Percentiles rank a stretch among this genome's conserved stretches.
Evolutionary conservation across 2,329 filamentous ascomycete species (phyloP).

Genomic region (Aplosporella prunicola): DNA sequence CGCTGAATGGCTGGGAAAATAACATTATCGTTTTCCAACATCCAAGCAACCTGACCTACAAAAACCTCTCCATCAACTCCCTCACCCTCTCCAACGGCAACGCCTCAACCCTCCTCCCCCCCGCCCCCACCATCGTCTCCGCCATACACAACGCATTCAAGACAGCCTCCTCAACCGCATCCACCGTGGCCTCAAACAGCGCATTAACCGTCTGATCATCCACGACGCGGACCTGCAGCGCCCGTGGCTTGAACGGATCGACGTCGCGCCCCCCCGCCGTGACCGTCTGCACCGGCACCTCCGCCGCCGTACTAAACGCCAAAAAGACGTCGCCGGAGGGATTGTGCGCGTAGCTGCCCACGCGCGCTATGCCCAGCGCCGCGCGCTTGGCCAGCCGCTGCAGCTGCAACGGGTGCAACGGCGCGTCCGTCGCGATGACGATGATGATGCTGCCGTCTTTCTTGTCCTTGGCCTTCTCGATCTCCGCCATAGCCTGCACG

Average conservation of each 20-base stretch:
- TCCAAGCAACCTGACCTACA: no score
- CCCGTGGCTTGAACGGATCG: slow-evolving; percentile 28
- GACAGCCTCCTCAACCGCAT: slow-evolving; percentile 57
- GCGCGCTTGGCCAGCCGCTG: slow-evolving; percentile 51
- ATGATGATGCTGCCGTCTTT: slow-evolving; percentile 55
- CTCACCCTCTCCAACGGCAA: slow-evolving; percentile 26
- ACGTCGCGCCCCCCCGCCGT: slow-evolving; percentile 16
- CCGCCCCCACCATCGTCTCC: slow-evolving; percentile 47
- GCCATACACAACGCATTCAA: slow-evolving; percentile 56
- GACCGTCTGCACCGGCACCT: slow-evolving; percentile 36
- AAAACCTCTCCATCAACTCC: slow-evolving; percentile 22
- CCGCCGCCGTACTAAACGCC: slow-evolving; percentile 54
- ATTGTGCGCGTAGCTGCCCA: slow-evolving; percentile 53
- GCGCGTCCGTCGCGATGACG: slow-evolving; percentile 51
- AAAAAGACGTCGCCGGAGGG: slow-evolving; percentile 58
- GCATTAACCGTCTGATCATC: slow-evolving; percentile 53
- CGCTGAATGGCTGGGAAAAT: no score
- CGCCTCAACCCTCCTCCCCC: slow-evolving; percentile 33
- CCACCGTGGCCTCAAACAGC: slow-evolving; percentile 52
- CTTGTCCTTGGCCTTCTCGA: slow-evolving; percentile 34
- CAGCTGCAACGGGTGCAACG: slow-evolving; percentile 48
- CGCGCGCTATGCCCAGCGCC: slow-evolving; percentile 50
- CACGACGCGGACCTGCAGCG: slow-evolving; percentile 40
- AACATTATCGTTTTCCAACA: no score
- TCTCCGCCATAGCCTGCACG: slow-evolving; percentile 21